Evolutionary conservation across 2,329 filamentous ascomycete genomes (phyloP).

Genomic region (Hortaea sp.): DNA sequence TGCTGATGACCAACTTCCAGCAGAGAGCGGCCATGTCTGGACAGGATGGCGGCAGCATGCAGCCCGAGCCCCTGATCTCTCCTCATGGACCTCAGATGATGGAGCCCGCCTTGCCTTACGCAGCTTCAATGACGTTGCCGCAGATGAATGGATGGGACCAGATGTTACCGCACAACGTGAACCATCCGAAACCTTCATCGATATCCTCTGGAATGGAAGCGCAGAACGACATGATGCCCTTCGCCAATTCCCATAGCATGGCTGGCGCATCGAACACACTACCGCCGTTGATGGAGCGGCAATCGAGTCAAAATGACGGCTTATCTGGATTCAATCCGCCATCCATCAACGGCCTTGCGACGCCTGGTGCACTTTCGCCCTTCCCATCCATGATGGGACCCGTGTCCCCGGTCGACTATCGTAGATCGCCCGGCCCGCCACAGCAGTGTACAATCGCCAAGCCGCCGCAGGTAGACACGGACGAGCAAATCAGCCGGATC

Average conservation of each 20-base stretch:
- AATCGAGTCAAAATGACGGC: conserved; percentile 32
- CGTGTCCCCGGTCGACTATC: conserved; percentile 58
- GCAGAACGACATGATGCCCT: conserved; percentile 45
- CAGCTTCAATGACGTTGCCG: conserved; percentile 69
- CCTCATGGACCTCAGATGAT: conserved; percentile 62
- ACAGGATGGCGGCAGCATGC: conserved; percentile 45
- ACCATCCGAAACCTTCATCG: conserved; percentile 64
- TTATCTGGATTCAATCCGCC: conserved; percentile 53
- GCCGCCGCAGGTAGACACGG: conserved; percentile 70
- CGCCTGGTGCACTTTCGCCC: conserved; percentile 64
- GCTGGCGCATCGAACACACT: conserved; percentile 36
- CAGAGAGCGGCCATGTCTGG: conserved; percentile 75
- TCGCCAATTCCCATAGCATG: conserved; percentile 14
- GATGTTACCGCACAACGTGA: conserved; percentile 61
- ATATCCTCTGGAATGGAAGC: conserved; percentile 43
- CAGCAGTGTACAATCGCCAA: conserved; percentile 55
- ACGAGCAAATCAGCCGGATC: conserved; percentile 77
- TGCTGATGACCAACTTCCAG: conserved; percentile 97
- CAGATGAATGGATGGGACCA: conserved; percentile 80
- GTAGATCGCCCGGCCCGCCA: conserved; percentile 58
- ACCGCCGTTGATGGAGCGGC: conserved; percentile 54
- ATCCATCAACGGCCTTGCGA: conserved; percentile 56
- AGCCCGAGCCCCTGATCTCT: conserved; percentile 58
- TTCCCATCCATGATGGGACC: conserved; percentile 58
- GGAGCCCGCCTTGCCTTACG: conserved; percentile 63